These are phyloP conservation scores for Xylaria sp. DNA, from an alignment of 2,329 filamentous ascomycete genomes.

Conservation along the genomic window DNA sequence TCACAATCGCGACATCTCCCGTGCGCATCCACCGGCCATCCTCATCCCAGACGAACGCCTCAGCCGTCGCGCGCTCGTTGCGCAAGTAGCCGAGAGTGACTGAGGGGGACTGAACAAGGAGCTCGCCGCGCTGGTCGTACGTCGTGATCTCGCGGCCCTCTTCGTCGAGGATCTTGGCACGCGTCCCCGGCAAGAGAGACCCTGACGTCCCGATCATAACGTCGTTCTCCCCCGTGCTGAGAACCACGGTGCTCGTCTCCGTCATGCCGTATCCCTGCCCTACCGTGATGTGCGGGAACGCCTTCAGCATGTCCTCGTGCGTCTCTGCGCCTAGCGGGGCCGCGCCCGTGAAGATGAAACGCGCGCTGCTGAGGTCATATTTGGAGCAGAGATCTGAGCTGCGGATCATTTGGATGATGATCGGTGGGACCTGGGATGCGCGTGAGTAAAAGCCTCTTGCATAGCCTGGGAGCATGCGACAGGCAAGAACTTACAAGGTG, in stretches of 20 bases:
- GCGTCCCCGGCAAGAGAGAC: slow-evolving; percentile 70
- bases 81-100: slow-evolving; percentile 86
- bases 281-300: slow-evolving; percentile 65
- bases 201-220: slow-evolving; percentile 78
- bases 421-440: slow-evolving; percentile 73
- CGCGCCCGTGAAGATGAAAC: slow-evolving; percentile 75
- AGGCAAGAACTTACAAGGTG: slow-evolving; percentile 61
- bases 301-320: slow-evolving; percentile 60
- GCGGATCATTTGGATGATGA: slow-evolving; percentile 80
- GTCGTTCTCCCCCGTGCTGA: slow-evolving; percentile 68
- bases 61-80: slow-evolving; percentile 82
- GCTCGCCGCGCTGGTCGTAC: slow-evolving; percentile 77
- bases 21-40: slow-evolving; percentile 83
- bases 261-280: slow-evolving; percentile 81
- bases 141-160: slow-evolving; percentile 76
- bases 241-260: slow-evolving; percentile 78
- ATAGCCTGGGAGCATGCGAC: neutral
- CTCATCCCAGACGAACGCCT: slow-evolving; percentile 76
- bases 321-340: slow-evolving; percentile 81
- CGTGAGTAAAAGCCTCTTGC: neutral
- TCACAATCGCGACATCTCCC: slow-evolving; percentile 83
- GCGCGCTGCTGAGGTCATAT: slow-evolving; percentile 77
- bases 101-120: slow-evolving; percentile 80
- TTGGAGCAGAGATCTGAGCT: slow-evolving; percentile 68
- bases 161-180: slow-evolving; percentile 72